Evolutionary conservation across 768 basidiomycete species (phyloP).

Genomic region (Cystobasidium ongulense): DNA sequence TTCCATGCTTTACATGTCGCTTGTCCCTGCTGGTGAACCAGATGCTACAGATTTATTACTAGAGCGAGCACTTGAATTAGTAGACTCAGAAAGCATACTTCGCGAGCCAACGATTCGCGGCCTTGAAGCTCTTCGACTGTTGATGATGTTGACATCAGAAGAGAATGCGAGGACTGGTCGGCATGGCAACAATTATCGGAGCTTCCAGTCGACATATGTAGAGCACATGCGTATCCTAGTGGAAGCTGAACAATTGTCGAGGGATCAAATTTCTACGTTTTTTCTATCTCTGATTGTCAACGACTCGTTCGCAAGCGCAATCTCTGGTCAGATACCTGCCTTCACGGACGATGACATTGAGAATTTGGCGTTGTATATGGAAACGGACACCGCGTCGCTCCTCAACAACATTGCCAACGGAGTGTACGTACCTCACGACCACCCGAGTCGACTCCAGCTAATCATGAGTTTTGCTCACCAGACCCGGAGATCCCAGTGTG

Average conservation of each 20-base stretch:
- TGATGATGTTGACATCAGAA: not conserved
- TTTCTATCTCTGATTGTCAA: not conserved
- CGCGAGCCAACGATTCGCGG: not conserved
- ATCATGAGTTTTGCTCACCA: not conserved
- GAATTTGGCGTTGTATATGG: not conserved
- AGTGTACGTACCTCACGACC: not conserved
- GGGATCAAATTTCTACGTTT: not conserved
- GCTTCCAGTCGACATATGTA: not conserved
- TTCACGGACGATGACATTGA: constrained; percentile 6
- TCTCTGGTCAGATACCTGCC: not conserved
- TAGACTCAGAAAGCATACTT: not conserved
- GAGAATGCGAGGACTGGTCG: not conserved
- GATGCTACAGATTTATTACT: not conserved
- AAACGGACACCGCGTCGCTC: not conserved
- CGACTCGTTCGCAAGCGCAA: constrained; percentile 6
- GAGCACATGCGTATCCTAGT: not conserved
- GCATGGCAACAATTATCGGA: constrained; percentile 5
- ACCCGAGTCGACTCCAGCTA: not conserved
- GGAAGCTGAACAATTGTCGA: not conserved
- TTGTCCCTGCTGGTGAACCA: not conserved
- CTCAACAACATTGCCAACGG: not conserved
- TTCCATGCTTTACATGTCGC: not conserved
- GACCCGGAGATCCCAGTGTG: not conserved
- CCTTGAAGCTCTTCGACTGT: not conserved
- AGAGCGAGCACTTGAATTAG: not conserved